Percentiles rank a stretch among this genome's conserved stretches.
Evolutionary conservation across 139 green algal genomes (phyloP).

Genomic region (Chlamydomonas sp.): DNA sequence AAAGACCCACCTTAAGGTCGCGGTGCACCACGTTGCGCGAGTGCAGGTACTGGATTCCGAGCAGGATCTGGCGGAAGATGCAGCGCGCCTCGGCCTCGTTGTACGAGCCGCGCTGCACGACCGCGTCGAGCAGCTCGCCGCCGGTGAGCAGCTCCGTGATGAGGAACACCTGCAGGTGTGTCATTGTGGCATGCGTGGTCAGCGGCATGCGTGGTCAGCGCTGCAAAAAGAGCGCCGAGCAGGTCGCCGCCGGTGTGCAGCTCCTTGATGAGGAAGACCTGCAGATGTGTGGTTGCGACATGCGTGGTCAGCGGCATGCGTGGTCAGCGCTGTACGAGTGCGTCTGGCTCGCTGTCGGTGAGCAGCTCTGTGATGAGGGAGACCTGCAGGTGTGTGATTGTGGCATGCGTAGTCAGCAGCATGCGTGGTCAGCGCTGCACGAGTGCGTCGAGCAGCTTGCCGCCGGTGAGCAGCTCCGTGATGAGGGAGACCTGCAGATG

Average conservation of each 20-base stretch:
- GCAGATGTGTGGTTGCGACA: too few relatives aligned
- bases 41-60: constrained; percentile 79
- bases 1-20: constrained; percentile 92
- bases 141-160: constrained; percentile 80
- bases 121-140: constrained; percentile 79
- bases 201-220: too few relatives aligned
- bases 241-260: too few relatives aligned
- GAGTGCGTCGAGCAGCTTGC: constrained; percentile 80
- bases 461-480: constrained; percentile 75
- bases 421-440: constrained; percentile 61
- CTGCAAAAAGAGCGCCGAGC: too few relatives aligned
- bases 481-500: constrained; percentile 75
- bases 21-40: constrained; percentile 70
- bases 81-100: constrained; percentile 64
- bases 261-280: too few relatives aligned
- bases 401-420: too few relatives aligned
- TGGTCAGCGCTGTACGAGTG: too few relatives aligned
- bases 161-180: constrained; percentile 70
- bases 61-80: constrained; percentile 71
- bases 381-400: too few relatives aligned
- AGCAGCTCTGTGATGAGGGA: too few relatives aligned
- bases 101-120: constrained; percentile 71
- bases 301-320: too few relatives aligned
- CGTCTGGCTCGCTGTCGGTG: too few relatives aligned
- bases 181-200: too few relatives aligned